Evolutionary conservation across 2,329 filamentous ascomycete species (phyloP).

Genomic region (Cordyceps javanica): DNA sequence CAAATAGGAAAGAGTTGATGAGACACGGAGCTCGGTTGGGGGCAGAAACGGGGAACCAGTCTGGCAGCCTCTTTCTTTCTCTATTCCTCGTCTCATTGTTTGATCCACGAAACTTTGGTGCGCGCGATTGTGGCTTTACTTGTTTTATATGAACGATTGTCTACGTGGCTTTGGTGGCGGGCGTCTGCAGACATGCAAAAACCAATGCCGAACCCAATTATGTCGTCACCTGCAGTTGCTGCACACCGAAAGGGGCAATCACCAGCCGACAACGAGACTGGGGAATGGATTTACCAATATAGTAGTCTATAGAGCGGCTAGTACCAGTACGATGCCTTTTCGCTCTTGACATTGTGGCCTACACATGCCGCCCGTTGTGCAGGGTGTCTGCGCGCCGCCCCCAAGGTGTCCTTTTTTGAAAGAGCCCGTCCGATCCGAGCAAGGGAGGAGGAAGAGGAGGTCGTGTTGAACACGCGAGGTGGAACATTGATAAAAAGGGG

Average conservation of each 20-base stretch:
- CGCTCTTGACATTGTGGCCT: too few relatives aligned
- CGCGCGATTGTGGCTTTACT: neutral
- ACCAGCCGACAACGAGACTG: neutral
- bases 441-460: neutral
- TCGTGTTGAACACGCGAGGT: slow-evolving; percentile 5
- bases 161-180: too few relatives aligned
- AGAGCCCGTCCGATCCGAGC: neutral
- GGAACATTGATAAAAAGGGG: neutral
- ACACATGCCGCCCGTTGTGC: too few relatives aligned
- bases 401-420: neutral
- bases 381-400: neutral
- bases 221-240: neutral
- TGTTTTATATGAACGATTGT: neutral
- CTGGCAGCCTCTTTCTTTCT: neutral
- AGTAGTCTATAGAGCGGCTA: too few relatives aligned
- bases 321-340: too few relatives aligned
- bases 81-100: too few relatives aligned
- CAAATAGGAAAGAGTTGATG: neutral
- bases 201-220: neutral
- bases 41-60: neutral
- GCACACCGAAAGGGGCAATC: neutral
- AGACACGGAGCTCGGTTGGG: neutral
- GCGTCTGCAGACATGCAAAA: neutral
- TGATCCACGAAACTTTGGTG: neutral
- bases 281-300: neutral